phyloP scores from a whole-genome alignment of 345 rosid species.

The Toxicodendron radicans region DNA sequence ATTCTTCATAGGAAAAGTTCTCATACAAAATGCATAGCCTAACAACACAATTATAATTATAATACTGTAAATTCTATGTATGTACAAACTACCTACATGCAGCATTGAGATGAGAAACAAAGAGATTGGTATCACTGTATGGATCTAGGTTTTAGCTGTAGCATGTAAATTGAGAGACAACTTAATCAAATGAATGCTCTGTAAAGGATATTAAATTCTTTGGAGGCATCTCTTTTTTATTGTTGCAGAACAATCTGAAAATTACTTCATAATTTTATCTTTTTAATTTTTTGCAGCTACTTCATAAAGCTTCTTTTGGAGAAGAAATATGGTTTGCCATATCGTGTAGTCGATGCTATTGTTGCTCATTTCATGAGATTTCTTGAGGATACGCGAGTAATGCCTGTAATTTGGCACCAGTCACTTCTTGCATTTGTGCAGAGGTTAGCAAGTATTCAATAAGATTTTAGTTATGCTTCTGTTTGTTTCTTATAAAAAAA shows the following conservation, averaged over 20 bases:
- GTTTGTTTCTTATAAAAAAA: neutral
- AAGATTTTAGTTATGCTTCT: neutral
- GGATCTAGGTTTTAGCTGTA: neutral
- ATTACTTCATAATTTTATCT: constrained; percentile 9
- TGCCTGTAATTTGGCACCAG: constrained; percentile 99
- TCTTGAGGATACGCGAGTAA: constrained; percentile 63
- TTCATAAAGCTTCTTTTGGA: constrained; percentile 87
- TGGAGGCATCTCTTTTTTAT: neutral
- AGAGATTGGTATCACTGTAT: neutral
- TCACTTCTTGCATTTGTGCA: constrained; percentile 90
- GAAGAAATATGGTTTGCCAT: constrained; percentile 90
- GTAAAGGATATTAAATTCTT: neutral
- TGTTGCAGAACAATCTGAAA: neutral
- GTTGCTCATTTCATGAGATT: constrained; percentile 86
- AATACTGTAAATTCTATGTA: too few species aligned
- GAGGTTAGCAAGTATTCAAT: constrained; percentile 44
- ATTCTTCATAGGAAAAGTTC: too few species aligned
- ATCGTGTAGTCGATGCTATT: constrained; percentile 77
- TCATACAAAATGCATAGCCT: too few species aligned
- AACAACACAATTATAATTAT: too few species aligned
- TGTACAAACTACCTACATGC: too few species aligned
- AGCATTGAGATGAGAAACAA: neutral
- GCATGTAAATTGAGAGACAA: too few species aligned
- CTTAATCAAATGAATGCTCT: neutral
- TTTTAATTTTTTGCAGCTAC: constrained; percentile 50